phyloP scores from a whole-genome alignment of 1,139 yeast species.

The Pichia sp. region DNA sequence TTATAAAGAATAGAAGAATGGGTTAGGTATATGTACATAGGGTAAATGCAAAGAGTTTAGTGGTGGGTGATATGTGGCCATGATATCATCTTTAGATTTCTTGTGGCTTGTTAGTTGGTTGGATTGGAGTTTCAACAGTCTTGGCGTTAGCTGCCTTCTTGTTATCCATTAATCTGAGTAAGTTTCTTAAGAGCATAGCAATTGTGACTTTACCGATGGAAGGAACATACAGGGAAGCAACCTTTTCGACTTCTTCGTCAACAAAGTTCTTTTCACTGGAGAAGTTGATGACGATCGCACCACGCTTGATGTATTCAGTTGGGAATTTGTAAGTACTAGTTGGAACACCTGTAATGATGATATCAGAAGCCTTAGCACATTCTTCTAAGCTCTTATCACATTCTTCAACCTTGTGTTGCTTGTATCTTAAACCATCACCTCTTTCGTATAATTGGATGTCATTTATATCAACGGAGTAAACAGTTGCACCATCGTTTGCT shows the following conservation, averaged over 20 bases:
- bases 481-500: constrained; percentile 97
- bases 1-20: not conserved
- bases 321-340: constrained; percentile 82
- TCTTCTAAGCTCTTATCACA: constrained; percentile 52
- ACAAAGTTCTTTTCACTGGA: constrained; percentile 86
- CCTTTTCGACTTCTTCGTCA: constrained; percentile 66
- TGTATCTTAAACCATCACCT: constrained; percentile 84
- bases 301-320: constrained; percentile 71
- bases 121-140: constrained; percentile 16
- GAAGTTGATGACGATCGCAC: constrained; percentile 89
- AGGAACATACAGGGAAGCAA: constrained; percentile 91
- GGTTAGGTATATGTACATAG: not conserved
- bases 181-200: constrained; percentile 86
- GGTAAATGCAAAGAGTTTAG: not conserved
- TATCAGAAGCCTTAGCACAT: constrained; percentile 78
- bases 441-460: constrained; percentile 90
- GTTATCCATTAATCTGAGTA: constrained; percentile 77
- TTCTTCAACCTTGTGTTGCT: constrained; percentile 81
- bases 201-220: constrained; percentile 96
- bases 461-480: constrained; percentile 85
- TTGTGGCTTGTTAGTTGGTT: constrained; percentile 21
- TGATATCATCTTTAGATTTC: not conserved
- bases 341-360: constrained; percentile 95
- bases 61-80: too few relatives aligned
- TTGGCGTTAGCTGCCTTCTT: constrained; percentile 30